These are phyloP conservation scores for Globisporangium canariense DNA, from an alignment of 352 stramenopile species.

Conservation along the genomic window DNA sequence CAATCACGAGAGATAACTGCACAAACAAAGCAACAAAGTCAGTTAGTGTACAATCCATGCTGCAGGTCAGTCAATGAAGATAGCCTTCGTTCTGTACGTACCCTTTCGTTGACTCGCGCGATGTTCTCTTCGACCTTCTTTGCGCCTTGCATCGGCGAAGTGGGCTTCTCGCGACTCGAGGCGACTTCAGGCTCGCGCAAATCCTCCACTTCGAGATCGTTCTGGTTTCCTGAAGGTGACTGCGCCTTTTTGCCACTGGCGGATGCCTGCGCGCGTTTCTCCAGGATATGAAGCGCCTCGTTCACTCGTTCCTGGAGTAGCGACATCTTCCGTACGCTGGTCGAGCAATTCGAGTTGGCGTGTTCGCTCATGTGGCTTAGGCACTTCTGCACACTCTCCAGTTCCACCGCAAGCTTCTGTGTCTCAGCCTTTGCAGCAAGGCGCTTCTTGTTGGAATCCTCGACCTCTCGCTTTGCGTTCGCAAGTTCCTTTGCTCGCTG, in stretches of 20 bases:
- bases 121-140: conserved; percentile 74
- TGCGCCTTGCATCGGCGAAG: conserved; percentile 36
- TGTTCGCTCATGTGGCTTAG: conserved; percentile 51
- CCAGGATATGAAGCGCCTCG: conserved; percentile 64
- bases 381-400: conserved; percentile 68
- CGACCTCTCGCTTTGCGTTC: conserved; percentile 63
- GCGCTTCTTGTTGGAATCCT: conserved; percentile 80
- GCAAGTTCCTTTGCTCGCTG: conserved; percentile 66
- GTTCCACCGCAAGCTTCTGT: conserved; percentile 70
- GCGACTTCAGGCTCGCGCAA: conserved; percentile 43
- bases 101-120: conserved; percentile 56
- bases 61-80: neutral
- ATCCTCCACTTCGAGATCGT: conserved; percentile 43
- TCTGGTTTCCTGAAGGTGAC: conserved; percentile 20
- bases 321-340: conserved; percentile 57
- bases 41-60: conserved; percentile 1
- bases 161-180: conserved; percentile 26
- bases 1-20: conserved; percentile 49
- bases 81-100: conserved; percentile 15
- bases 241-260: conserved; percentile 21
- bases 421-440: conserved; percentile 78
- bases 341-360: conserved; percentile 47
- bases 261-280: conserved; percentile 43
- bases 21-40: conserved; percentile 1
- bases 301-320: conserved; percentile 60